phyloP scores from a whole-genome alignment of 2,329 filamentous ascomycete species.

The Sarocladium strictum region DNA sequence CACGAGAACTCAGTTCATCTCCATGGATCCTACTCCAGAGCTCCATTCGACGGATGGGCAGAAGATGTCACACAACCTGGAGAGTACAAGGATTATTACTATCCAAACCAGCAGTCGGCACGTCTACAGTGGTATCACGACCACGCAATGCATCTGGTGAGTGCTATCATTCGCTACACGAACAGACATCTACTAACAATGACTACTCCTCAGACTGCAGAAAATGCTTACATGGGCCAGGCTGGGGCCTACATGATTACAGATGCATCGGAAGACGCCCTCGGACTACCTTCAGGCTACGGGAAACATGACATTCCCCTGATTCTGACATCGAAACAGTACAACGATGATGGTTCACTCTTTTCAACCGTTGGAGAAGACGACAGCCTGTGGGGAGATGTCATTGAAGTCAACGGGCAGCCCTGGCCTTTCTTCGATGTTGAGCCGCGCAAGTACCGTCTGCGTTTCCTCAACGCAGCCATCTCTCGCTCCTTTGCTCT shows the following conservation, averaged over 20 bases:
- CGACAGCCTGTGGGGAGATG: constrained; percentile 46
- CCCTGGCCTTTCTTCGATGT: constrained; percentile 55
- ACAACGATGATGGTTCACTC: constrained; percentile 44
- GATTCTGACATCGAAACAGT: constrained; percentile 43
- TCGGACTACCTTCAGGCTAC: constrained; percentile 41
- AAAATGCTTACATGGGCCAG: constrained; percentile 51
- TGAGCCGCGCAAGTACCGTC: constrained; percentile 54
- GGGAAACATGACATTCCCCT: constrained; percentile 49
- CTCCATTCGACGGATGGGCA: constrained; percentile 13
- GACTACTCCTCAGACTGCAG: constrained; percentile 32
- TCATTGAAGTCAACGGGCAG: constrained; percentile 52
- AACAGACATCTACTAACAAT: not conserved
- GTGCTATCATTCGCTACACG: not conserved
- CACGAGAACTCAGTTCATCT: constrained; percentile 43
- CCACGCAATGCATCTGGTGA: constrained; percentile 28
- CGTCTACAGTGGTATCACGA: constrained; percentile 54
- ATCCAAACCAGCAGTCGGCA: constrained; percentile 46
- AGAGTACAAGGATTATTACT: constrained; percentile 58
- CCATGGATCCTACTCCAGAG: constrained; percentile 43
- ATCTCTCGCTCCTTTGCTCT: constrained; percentile 41
- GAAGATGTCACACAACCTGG: constrained; percentile 31
- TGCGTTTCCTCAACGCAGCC: constrained; percentile 47
- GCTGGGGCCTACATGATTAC: constrained; percentile 49
- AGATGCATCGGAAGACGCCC: constrained; percentile 40
- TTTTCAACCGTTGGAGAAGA: constrained; percentile 37